Conservation (phyloP, 2,329 filamentous ascomycete genomes). For the Arthrobotrys entomopaga region DNA sequence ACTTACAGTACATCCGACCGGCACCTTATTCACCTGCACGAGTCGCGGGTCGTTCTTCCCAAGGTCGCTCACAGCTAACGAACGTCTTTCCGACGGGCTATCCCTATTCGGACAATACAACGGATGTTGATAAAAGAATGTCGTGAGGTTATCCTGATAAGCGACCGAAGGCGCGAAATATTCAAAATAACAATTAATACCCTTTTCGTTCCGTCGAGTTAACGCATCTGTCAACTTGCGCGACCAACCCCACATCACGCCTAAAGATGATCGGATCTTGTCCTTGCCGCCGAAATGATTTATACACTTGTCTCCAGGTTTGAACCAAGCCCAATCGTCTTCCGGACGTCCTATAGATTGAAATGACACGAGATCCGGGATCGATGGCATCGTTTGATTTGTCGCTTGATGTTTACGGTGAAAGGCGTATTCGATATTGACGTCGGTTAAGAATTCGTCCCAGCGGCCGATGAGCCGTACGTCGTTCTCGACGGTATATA, state of each 20-base stretch:
- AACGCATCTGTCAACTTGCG: constrained; percentile 36
- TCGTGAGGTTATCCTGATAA: constrained; percentile 29
- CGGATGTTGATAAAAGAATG: constrained; percentile 51
- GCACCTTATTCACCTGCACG: constrained; percentile 26
- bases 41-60: constrained; percentile 42
- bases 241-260: constrained; percentile 47
- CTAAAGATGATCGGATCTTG: constrained; percentile 15
- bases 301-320: constrained; percentile 8
- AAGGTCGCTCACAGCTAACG: constrained; percentile 13
- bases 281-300: constrained; percentile 22
- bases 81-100: constrained; percentile 15
- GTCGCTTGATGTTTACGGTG: constrained; percentile 18
- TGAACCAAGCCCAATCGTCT: constrained; percentile 24
- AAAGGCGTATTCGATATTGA: constrained; percentile 38
- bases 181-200: constrained; percentile 45
- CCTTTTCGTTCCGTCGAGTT: constrained; percentile 25
- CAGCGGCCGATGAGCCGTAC: constrained; percentile 34
- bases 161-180: constrained; percentile 43
- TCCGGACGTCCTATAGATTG: constrained; percentile 15
- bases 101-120: constrained; percentile 31
- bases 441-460: constrained; percentile 33
- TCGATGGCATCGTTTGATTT: constrained; percentile 23
- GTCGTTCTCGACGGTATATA: constrained; percentile 31
- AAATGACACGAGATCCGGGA: constrained; percentile 29
- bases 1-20: constrained; percentile 44